Evolutionary conservation across 2,329 filamentous ascomycete genomes (phyloP), one percentile per base, ranked within the genome.

Genomic region (Epichloe scottii): DNA sequence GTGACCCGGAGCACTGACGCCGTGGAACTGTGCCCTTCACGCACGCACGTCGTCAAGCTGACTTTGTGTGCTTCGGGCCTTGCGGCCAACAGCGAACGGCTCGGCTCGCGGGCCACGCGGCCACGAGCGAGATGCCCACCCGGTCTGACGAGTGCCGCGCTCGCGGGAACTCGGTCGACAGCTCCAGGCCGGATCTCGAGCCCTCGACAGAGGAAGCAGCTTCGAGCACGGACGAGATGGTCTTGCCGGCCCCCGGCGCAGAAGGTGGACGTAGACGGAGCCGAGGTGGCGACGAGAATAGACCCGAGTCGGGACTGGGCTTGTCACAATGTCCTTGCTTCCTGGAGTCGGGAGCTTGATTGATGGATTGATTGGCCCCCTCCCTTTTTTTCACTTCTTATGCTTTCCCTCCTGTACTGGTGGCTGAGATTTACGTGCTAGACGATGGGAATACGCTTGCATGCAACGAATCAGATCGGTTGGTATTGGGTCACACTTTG

Each of bases 1-100:
- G n/a, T n/a, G n/a, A n/a, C n/a, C n/a, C n/a, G n/a, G n/a, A 60
- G 68, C 71, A 1, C 60, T 81, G 50, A 79, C 77, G 11, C 77
- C 77, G 2, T 73, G 76, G 62, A 23, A 72, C 71, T 5, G 71
- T 81, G 66, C 62, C 80, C 3, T 72, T 74, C 54, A 72, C 71
- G 17, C 54, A 72, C 71, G 17, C 72, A 77, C 53, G 61, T 73
- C 51, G 55, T 79, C 58, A 79, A 78, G 56, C 55, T 75, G 42
- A 67, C 70, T 0, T n/a, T n/a, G n/a, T 69, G 75, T 19, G 68
- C 74, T 0, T 55, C 65, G 6, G 70, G 69, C 37, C 72, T 75
- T 26, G 63, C 80, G 23, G 72, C 12, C 21, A 35, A 4, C 30
- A 42, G 51, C 30, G 58, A 65, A 26, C 51, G 58, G 6, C 51